phyloP scores from a whole-genome alignment of 352 stramenopile species.

The Pythium angustatum region DNA sequence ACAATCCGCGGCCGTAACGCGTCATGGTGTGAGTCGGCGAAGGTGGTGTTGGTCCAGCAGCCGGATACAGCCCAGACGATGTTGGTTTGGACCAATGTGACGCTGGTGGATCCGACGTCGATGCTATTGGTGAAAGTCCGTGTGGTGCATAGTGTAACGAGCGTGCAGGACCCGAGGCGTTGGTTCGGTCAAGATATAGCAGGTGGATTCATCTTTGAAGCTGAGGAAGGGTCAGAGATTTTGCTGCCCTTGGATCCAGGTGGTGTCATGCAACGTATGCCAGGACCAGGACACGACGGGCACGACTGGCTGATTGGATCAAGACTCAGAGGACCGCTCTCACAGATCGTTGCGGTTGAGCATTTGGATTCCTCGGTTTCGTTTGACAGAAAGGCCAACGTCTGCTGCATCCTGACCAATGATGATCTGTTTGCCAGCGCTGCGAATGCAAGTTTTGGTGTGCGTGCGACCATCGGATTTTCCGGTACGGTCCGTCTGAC shows the following conservation, averaged over 20 bases:
- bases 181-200: background rate
- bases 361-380: background rate
- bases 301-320: background rate
- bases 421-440: background rate
- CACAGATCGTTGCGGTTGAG: background rate
- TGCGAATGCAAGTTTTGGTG: background rate
- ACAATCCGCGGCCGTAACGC: constrained; percentile 18
- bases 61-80: constrained; percentile 31
- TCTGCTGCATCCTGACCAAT: background rate
- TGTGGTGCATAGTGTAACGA: constrained; percentile 30
- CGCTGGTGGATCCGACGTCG: constrained; percentile 33
- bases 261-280: background rate
- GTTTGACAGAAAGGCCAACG: background rate
- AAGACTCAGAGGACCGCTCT: background rate
- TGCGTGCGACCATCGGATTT: background rate
- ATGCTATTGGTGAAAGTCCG: constrained; percentile 29
- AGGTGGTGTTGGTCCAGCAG: constrained; percentile 34
- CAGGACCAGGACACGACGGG: too few species aligned
- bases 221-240: background rate
- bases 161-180: constrained; percentile 18
- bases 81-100: constrained; percentile 36
- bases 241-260: background rate
- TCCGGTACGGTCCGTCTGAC: constrained; percentile 16
- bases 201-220: background rate
- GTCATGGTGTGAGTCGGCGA: constrained; percentile 26